phyloP scores from a whole-genome alignment of 805 yeast genomes.

The Starmerella gropengiesseri region DNA sequence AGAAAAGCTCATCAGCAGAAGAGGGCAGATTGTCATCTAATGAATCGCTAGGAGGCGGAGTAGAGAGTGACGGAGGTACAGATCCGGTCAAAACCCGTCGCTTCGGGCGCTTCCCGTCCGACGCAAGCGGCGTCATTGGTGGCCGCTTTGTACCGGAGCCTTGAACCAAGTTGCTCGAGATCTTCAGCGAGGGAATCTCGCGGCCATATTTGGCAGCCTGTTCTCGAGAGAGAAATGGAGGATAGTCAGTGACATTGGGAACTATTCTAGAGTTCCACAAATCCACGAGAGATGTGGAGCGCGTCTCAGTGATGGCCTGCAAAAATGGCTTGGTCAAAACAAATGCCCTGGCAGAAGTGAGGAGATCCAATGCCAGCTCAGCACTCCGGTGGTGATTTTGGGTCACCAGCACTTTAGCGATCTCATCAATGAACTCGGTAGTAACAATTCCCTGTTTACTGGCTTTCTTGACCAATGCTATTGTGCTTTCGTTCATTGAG shows the following conservation, averaged over 20 bases:
- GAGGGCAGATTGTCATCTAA: conserved; percentile 6
- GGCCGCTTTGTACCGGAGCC: background rate
- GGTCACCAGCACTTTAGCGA: background rate
- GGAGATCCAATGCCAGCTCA: conserved; percentile 6
- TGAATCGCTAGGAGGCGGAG: conserved; percentile 19
- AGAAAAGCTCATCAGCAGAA: conserved; percentile 13
- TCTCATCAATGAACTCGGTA: background rate
- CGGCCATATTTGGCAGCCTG: background rate
- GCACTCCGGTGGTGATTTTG: background rate
- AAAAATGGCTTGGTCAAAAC: conserved; percentile 13
- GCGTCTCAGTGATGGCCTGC: conserved; percentile 3
- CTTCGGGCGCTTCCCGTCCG: conserved; percentile 10
- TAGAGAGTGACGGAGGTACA: conserved; percentile 7
- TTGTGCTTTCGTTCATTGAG: background rate
- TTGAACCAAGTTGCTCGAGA: conserved; percentile 4
- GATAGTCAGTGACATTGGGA: conserved; percentile 4
- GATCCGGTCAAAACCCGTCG: conserved; percentile 16
- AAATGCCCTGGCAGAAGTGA: conserved; percentile 4
- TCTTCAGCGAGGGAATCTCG: conserved; percentile 6
- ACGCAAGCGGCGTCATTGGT: conserved; percentile 3
- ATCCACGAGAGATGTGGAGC: conserved; percentile 3
- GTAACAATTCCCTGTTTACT: background rate
- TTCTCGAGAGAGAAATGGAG: conserved; percentile 10
- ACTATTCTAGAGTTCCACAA: conserved; percentile 16
- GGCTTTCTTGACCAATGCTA: background rate